phyloP scores from a whole-genome alignment of 495 filamentous ascomycete genomes.

The Cairneyella variabilis region DNA sequence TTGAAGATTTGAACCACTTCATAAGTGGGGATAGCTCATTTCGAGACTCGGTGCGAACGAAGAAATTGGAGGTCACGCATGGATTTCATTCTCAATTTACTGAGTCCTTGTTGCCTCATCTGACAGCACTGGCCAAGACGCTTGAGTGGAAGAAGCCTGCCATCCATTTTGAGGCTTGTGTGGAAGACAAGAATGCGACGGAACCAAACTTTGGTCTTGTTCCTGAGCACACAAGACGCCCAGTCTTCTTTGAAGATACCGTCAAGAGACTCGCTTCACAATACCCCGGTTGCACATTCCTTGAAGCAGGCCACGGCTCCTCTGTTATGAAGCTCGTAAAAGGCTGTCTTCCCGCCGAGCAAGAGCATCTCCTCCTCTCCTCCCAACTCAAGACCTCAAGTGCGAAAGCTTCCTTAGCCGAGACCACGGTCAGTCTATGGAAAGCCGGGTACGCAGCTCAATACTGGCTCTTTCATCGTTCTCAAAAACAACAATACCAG shows the following conservation, averaged over 20 bases:
- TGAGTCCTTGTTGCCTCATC: conserved; percentile 30
- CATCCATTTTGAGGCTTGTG: not conserved
- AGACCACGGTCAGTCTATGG: conserved; percentile 27
- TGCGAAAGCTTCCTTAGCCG: conserved; percentile 17
- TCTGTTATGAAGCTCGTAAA: conserved; percentile 28
- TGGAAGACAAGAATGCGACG: not conserved
- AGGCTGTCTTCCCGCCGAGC: not conserved
- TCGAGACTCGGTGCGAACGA: conserved; percentile 8
- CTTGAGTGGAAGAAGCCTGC: conserved; percentile 25
- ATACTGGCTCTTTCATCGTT: conserved; percentile 23
- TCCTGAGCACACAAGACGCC: conserved; percentile 31
- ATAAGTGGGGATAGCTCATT: conserved; percentile 6
- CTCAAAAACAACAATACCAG: conserved; percentile 21
- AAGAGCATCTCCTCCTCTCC: not conserved
- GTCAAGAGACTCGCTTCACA: conserved; percentile 30
- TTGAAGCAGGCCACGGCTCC: conserved; percentile 39
- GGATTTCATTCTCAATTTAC: conserved; percentile 42
- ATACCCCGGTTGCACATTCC: conserved; percentile 24
- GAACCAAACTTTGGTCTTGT: not conserved
- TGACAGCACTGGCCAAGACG: conserved; percentile 23
- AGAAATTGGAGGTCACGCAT: conserved; percentile 36
- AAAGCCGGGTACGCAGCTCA: conserved; percentile 17
- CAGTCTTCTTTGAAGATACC: conserved; percentile 40
- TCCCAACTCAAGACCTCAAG: not conserved
- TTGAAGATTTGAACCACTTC: conserved; percentile 20